phyloP scores from a whole-genome alignment of 2,329 filamentous ascomycete species.

The Claviceps pusilla region DNA sequence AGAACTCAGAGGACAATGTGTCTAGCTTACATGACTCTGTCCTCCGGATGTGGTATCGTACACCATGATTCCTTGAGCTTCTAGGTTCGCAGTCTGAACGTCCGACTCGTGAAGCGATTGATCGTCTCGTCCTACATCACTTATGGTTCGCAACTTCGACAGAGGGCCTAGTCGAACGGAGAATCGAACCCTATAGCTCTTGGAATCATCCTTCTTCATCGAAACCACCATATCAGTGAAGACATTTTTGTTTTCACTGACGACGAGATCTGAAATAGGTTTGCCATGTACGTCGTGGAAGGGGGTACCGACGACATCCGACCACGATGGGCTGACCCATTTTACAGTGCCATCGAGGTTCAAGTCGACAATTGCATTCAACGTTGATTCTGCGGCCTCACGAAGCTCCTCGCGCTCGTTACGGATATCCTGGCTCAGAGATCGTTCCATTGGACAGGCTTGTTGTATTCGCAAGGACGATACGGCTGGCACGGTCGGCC shows the following conservation, averaged over 20 bases:
- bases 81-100: slow-evolving; percentile 52
- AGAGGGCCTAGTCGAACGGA: slow-evolving; percentile 53
- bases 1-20: not conserved
- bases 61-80: slow-evolving; percentile 96
- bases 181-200: slow-evolving; percentile 81
- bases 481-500: slow-evolving; percentile 38
- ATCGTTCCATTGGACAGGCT: slow-evolving; percentile 41
- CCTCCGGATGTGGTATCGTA: slow-evolving; percentile 77
- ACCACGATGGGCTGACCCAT: slow-evolving; percentile 96
- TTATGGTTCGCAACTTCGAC: slow-evolving; percentile 45
- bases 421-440: slow-evolving; percentile 76
- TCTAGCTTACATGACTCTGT: slow-evolving; percentile 67
- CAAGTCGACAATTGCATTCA: slow-evolving; percentile 92
- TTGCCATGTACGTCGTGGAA: slow-evolving; percentile 59
- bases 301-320: slow-evolving; percentile 73
- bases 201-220: slow-evolving; percentile 84
- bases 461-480: slow-evolving; percentile 35
- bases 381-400: slow-evolving; percentile 86
- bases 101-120: slow-evolving; percentile 21
- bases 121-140: slow-evolving; percentile 22
- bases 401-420: slow-evolving; percentile 88
- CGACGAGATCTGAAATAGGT: slow-evolving; percentile 64
- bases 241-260: slow-evolving; percentile 59
- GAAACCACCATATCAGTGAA: slow-evolving; percentile 75
- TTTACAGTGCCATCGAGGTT: slow-evolving; percentile 79